Evolutionary conservation across 2,329 filamentous ascomycete genomes (phyloP).

Genomic region (Xylariaceae sp.): DNA sequence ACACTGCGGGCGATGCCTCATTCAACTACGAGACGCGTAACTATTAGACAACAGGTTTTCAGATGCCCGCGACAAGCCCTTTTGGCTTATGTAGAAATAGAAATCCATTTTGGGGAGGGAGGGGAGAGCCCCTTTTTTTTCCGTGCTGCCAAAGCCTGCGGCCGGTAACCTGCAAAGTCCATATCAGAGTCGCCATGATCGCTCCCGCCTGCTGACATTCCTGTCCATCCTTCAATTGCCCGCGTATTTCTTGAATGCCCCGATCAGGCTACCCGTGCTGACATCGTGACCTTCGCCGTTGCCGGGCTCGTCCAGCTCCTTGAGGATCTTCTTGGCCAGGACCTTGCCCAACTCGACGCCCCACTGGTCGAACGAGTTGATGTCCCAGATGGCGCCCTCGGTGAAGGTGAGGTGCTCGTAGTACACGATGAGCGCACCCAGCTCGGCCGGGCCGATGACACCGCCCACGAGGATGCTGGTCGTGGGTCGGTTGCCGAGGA

Average conservation of each 20-base stretch:
- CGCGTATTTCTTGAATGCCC: slow-evolving; percentile 78
- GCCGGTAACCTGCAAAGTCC: neutral
- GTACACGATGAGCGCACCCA: slow-evolving; percentile 95
- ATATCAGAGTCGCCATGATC: slow-evolving; percentile 20
- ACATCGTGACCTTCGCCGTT: slow-evolving; percentile 72
- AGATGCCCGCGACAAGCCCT: too few relatives aligned
- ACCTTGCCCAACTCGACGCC: slow-evolving; percentile 97
- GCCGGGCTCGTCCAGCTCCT: slow-evolving; percentile 76
- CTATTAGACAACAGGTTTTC: too few relatives aligned
- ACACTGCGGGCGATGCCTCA: too few relatives aligned
- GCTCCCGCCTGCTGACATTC: neutral
- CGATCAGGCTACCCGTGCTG: slow-evolving; percentile 84
- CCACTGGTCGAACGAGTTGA: slow-evolving; percentile 99
- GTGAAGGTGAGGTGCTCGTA: slow-evolving; percentile 99
- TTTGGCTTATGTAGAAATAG: too few relatives aligned
- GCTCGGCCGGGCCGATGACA: slow-evolving; percentile 87
- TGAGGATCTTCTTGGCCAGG: slow-evolving; percentile 84
- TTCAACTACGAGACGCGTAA: too few relatives aligned
- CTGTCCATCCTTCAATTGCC: slow-evolving; percentile 41
- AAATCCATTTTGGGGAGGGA: neutral
- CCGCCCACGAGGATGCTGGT: slow-evolving; percentile 87
- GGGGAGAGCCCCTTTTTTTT: neutral
- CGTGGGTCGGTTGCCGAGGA: slow-evolving; percentile 94
- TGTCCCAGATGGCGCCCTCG: slow-evolving; percentile 97
- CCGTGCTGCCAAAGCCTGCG: neutral